A percentile compares a stretch with the other conserved stretches of the same genome.
phyloP scores from a whole-genome alignment of 2,329 filamentous ascomycete genomes.

The Botrytis aclada region DNA sequence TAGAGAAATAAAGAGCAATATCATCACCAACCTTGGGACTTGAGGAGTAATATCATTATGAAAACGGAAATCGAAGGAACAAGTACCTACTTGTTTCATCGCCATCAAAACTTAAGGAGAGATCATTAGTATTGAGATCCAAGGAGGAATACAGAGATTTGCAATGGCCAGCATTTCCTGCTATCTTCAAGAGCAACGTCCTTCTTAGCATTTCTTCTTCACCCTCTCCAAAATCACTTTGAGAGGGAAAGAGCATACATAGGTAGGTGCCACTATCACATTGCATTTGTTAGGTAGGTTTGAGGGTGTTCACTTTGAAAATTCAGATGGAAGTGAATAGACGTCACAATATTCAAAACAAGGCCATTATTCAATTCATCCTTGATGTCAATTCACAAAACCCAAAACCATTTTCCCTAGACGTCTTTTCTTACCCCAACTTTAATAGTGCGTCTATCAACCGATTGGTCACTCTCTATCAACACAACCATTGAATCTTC shows the following conservation, averaged over 20 bases:
- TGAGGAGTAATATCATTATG: not conserved
- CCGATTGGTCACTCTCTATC: slow-evolving; percentile 6
- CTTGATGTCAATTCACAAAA: not conserved
- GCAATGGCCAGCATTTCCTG: not conserved
- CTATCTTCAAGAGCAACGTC: not conserved
- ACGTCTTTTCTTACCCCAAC: not conserved
- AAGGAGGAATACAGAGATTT: not conserved
- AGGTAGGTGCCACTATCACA: not conserved
- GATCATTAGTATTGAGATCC: not conserved
- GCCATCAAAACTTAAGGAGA: not conserved
- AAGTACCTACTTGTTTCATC: not conserved
- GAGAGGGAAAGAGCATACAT: not conserved
- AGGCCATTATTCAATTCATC: not conserved
- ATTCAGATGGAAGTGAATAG: not conserved
- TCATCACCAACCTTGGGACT: not conserved
- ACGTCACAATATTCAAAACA: not conserved
- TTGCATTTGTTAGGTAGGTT: not conserved
- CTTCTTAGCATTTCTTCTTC: not conserved
- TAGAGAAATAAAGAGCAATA: not conserved
- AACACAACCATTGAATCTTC: not conserved
- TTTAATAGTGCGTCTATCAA: slow-evolving; percentile 5
- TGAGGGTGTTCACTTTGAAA: not conserved
- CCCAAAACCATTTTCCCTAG: not conserved
- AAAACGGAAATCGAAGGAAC: not conserved
- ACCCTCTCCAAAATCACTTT: not conserved